These are phyloP conservation scores for Ustilago vetiveriae DNA, from an alignment of 1,284 basidiomycete genomes.

Conservation along the genomic window DNA sequence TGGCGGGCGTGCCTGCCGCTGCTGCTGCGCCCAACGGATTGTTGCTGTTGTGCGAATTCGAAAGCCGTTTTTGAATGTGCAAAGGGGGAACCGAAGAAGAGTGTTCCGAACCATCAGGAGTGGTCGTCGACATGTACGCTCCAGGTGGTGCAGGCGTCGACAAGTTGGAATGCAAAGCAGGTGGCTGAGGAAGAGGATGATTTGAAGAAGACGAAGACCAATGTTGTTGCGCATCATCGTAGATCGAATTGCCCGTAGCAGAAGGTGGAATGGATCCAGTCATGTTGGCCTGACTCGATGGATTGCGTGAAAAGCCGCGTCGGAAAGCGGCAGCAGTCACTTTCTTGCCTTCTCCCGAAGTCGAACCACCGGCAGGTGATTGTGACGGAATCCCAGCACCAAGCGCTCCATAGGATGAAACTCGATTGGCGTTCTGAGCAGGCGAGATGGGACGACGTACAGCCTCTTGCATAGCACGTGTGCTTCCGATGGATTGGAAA, in stretches of 20 bases:
- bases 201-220: background rate
- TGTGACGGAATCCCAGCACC: slow-evolving; percentile 5
- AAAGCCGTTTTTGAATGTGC: slow-evolving; percentile 47
- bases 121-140: slow-evolving; percentile 11
- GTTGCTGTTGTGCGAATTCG: slow-evolving; percentile 21
- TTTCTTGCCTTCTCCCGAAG: slow-evolving; percentile 45
- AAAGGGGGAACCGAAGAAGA: slow-evolving; percentile 29
- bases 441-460: slow-evolving; percentile 50
- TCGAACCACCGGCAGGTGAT: background rate
- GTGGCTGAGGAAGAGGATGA: slow-evolving; percentile 25
- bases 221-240: slow-evolving; percentile 12
- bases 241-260: slow-evolving; percentile 1
- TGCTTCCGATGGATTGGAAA: slow-evolving; percentile 56
- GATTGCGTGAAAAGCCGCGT: slow-evolving; percentile 51
- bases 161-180: slow-evolving; percentile 11
- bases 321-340: slow-evolving; percentile 61
- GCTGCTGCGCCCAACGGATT: slow-evolving; percentile 27
- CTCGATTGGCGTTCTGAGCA: background rate
- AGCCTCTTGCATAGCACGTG: slow-evolving; percentile 56
- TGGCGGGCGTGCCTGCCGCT: slow-evolving; percentile 21
- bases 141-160: slow-evolving; percentile 23
- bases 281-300: slow-evolving; percentile 40
- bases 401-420: slow-evolving; percentile 34
- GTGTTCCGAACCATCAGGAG: slow-evolving; percentile 15
- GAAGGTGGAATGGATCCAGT: background rate